A percentile compares a stretch with the other conserved stretches of the same genome.
Evolutionary conservation across 805 yeast genomes (phyloP).

Genomic region (Jamesozyma jinghongensis): DNA sequence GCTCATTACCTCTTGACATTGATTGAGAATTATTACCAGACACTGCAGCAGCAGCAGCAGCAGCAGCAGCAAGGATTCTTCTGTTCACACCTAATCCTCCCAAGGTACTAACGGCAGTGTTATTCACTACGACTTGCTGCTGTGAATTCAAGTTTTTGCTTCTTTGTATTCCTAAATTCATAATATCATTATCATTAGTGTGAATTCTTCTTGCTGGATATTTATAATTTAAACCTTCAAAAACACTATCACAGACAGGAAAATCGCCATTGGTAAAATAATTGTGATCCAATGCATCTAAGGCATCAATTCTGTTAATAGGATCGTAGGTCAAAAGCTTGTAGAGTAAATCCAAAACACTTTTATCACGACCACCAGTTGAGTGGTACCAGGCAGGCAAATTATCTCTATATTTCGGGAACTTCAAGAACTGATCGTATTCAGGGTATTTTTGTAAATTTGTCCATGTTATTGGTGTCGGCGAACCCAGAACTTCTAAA

Average conservation of each 20-base stretch:
- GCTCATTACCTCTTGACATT: slow-evolving; percentile 16
- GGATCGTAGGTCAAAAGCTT: slow-evolving; percentile 79
- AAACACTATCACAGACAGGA: slow-evolving; percentile 70
- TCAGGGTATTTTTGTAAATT: slow-evolving; percentile 76
- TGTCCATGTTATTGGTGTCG: slow-evolving; percentile 72
- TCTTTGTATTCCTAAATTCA: slow-evolving; percentile 21
- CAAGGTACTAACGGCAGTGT: slow-evolving; percentile 16
- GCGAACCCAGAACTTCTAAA: slow-evolving; percentile 88
- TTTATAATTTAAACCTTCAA: slow-evolving; percentile 59
- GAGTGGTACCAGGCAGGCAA: slow-evolving; percentile 79
- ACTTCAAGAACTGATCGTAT: slow-evolving; percentile 52
- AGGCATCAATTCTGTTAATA: slow-evolving; percentile 64
- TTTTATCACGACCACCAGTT: slow-evolving; percentile 63
- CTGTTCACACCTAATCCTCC: slow-evolving; percentile 31
- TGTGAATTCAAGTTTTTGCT: slow-evolving; percentile 15
- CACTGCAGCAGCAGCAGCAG: slow-evolving; percentile 32
- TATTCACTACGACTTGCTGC: slow-evolving; percentile 15
- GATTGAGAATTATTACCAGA: slow-evolving; percentile 21
- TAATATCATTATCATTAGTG: slow-evolving; percentile 77
- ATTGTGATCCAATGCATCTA: slow-evolving; percentile 62
- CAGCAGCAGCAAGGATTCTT: slow-evolving; percentile 32
- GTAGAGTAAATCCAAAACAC: slow-evolving; percentile 56
- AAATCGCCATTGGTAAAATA: slow-evolving; percentile 56
- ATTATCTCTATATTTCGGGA: slow-evolving; percentile 47
- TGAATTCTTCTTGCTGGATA: slow-evolving; percentile 85